Evolutionary conservation across 2,329 filamentous ascomycete genomes (phyloP), one percentile per base, ranked within the genome.

Genomic region (Juglanconis sp.): DNA sequence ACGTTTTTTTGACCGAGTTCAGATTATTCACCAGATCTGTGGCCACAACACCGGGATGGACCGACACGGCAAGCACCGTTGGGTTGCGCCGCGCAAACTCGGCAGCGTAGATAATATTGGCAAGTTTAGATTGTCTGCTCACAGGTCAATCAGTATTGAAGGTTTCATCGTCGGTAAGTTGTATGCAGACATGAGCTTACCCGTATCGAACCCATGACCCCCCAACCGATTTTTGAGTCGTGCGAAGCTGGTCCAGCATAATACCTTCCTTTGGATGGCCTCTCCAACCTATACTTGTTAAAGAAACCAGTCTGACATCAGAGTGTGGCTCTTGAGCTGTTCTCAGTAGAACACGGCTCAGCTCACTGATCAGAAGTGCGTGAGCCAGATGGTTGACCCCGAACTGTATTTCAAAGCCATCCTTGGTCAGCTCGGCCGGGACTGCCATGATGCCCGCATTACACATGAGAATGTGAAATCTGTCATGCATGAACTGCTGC

Each of bases 351-450:
- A 65, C 36, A 4, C 66, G 68, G 15, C 71, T 53, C 30, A 79
- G 64, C 3, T 73, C 64, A 36, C 71, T 70, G 10, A 73, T 73
- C 8, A 81, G 68, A 24, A 78, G 68, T 5, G 76, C 76, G 51
- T 80, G 46, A n/a, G 55, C 47, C 17, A 79, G 70, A 65, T 78
- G 77, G 61, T 78, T 79, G 40, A 74, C 77, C 6, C 60, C 60
- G 5, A 57, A 76, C 60, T 79, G 74, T 53, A 65, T 69, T 66
- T 75, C 76, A 66, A 71, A 69, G 38, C 72, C 72, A 54, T 77
- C 70, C 60, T 68, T 67, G 55, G 70, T 75, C 31, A 71, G 65
- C 40, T 68, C 67, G 42, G 73, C 73, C 8, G 70, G 71, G 52
- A 66, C 69, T 15, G 65, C 58, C 71, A 68, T 73, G 66, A 73